Evolutionary conservation across 352 stramenopile species (phyloP).

Genomic region (Phytophthora pisi): DNA sequence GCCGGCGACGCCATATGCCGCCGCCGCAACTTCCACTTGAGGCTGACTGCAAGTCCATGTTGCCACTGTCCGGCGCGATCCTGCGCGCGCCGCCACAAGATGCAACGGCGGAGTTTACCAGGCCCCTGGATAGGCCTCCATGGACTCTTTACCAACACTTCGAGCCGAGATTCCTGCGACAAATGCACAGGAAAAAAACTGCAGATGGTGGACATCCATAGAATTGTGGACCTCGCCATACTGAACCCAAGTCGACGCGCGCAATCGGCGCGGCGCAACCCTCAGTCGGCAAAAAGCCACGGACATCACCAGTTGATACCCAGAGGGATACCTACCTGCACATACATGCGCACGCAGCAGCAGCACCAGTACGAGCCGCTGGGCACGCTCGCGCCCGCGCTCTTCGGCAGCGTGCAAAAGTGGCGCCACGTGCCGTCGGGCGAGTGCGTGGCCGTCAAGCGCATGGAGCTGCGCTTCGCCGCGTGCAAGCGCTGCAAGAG

Average conservation of each 20-base stretch:
- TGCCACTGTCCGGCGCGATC: not conserved
- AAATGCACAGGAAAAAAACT: conserved; percentile 8
- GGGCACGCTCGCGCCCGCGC: conserved; percentile 62
- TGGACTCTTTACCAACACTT: not conserved
- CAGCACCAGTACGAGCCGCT: conserved; percentile 57
- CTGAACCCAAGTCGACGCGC: conserved; percentile 19
- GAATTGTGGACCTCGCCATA: conserved; percentile 10
- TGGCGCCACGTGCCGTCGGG: conserved; percentile 55
- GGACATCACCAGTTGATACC: conserved; percentile 4
- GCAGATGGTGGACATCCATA: conserved; percentile 27
- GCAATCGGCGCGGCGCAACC: too few relatives aligned
- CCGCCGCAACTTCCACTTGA: conserved; percentile 16
- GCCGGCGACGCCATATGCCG: too few relatives aligned
- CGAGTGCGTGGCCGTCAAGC: conserved; percentile 79
- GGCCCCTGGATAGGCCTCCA: conserved; percentile 9
- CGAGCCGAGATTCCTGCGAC: conserved; percentile 23
- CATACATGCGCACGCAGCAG: conserved; percentile 21
- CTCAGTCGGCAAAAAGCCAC: conserved; percentile 28
- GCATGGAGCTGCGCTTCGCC: conserved; percentile 69
- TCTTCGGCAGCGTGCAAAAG: conserved; percentile 77
- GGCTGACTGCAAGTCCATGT: conserved; percentile 5
- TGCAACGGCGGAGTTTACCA: too few relatives aligned
- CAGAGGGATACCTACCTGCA: too few relatives aligned
- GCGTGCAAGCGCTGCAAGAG: conserved; percentile 55
- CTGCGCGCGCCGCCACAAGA: too few relatives aligned